These are phyloP conservation scores for Taphrina betulina DNA, from an alignment of 1,139 yeast species.

Conservation along the genomic window DNA sequence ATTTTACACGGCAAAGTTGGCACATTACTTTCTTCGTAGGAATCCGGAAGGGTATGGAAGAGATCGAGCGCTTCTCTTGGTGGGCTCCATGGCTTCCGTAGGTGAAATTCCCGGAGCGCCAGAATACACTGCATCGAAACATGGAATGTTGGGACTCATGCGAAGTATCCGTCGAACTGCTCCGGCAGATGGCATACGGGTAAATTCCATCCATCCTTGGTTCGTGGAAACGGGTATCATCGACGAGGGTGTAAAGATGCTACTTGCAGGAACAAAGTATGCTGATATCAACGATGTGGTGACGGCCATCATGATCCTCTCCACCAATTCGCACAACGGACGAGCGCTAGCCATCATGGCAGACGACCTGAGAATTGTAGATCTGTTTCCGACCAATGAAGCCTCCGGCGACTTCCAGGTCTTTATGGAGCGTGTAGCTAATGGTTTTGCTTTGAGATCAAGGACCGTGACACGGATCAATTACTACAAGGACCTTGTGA, in stretches of 20 bases:
- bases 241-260: slow-evolving; percentile 25
- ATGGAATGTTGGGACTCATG: slow-evolving; percentile 32
- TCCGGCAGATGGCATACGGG: slow-evolving; percentile 27
- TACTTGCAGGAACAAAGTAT: slow-evolving; percentile 25
- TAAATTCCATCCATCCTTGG: slow-evolving; percentile 32
- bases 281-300: slow-evolving; percentile 29
- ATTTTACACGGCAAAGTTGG: slow-evolving; percentile 27
- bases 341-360: slow-evolving; percentile 28
- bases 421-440: slow-evolving; percentile 21
- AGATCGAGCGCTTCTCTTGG: slow-evolving; percentile 15
- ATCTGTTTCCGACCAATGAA: slow-evolving; percentile 18
- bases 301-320: slow-evolving; percentile 17
- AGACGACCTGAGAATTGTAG: slow-evolving; percentile 10
- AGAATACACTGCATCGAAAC: slow-evolving; percentile 31
- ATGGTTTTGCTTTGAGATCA: slow-evolving; percentile 8
- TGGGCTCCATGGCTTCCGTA: slow-evolving; percentile 30
- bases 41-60: slow-evolving; percentile 13
- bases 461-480: background rate
- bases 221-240: slow-evolving; percentile 31
- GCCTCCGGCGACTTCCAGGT: slow-evolving; percentile 23
- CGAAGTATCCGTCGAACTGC: slow-evolving; percentile 22
- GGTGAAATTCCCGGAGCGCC: slow-evolving; percentile 32
- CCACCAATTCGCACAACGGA: slow-evolving; percentile 9
- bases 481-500: slow-evolving; percentile 11
- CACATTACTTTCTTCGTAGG: slow-evolving; percentile 26